phyloP scores from a whole-genome alignment of 208 protist species.

The Crithidia brevicula region DNA sequence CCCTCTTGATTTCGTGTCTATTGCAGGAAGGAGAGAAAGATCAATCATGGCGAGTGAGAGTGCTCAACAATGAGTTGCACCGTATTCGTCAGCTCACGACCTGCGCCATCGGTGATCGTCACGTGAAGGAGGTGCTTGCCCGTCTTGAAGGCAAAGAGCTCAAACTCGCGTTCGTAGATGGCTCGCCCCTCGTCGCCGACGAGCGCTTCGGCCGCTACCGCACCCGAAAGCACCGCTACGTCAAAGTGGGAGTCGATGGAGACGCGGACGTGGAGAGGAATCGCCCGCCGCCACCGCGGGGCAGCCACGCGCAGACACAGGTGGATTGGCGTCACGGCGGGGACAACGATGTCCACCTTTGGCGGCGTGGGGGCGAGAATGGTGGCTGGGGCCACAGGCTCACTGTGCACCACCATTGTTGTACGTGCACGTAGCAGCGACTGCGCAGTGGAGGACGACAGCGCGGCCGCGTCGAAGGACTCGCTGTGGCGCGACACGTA shows the following conservation, averaged over 20 bases:
- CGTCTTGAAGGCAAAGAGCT: constrained; percentile 80
- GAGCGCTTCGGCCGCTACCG: constrained; percentile 43
- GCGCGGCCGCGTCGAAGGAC: constrained; percentile 16
- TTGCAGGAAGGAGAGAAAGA: background rate
- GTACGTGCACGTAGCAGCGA: constrained; percentile 7
- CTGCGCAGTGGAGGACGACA: background rate
- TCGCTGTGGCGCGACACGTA: constrained; percentile 4
- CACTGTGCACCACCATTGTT: constrained; percentile 6
- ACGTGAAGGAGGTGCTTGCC: constrained; percentile 73
- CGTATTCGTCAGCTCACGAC: constrained; percentile 64
- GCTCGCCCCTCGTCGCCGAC: constrained; percentile 54
- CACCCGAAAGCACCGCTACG: constrained; percentile 69
- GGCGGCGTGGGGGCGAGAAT: background rate
- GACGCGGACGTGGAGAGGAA: constrained; percentile 64
- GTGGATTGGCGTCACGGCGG: constrained; percentile 59
- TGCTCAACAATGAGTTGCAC: constrained; percentile 57
- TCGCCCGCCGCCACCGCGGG: constrained; percentile 58
- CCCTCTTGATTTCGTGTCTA: background rate
- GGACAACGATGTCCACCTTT: constrained; percentile 37
- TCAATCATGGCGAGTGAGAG: constrained; percentile 2
- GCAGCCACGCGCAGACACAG: constrained; percentile 57
- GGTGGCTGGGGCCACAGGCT: background rate
- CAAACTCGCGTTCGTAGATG: constrained; percentile 57
- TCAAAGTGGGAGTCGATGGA: constrained; percentile 70
- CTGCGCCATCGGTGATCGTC: constrained; percentile 55